These are phyloP conservation scores for Populus hybrid DNA, from an alignment of 441 rosid species.

Conservation along the genomic window DNA sequence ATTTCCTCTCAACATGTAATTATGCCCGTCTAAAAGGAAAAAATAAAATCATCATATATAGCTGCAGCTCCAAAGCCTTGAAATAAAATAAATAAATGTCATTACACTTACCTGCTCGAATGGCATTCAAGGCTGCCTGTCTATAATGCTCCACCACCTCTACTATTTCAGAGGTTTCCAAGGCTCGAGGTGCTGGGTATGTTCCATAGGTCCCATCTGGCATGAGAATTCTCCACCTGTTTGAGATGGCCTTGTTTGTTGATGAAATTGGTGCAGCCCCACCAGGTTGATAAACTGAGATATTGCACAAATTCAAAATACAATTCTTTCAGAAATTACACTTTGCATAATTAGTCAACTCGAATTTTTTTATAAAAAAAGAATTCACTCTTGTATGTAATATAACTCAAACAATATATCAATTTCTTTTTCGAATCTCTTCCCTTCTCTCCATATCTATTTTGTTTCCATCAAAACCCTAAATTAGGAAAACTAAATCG, in stretches of 20 bases:
- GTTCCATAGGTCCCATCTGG: conserved; percentile 54
- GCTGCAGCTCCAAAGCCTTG: neutral
- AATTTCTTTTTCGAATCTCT: no score
- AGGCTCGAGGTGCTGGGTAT: conserved; percentile 48
- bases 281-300: conserved; percentile 67
- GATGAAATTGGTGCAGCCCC: conserved; percentile 78
- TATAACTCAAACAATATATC: no score
- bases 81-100: neutral
- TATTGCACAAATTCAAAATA: conserved; percentile 8
- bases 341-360: no score
- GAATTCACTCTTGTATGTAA: no score
- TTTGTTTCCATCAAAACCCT: no score
- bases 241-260: conserved; percentile 51
- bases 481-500: no score
- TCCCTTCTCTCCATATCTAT: no score
- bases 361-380: no score
- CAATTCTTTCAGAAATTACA: neutral
- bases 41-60: neutral
- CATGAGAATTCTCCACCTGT: conserved; percentile 63
- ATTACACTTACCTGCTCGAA: conserved; percentile 53
- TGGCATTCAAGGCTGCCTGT: conserved; percentile 59
- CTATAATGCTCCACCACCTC: conserved; percentile 51
- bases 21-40: neutral
- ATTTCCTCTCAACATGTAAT: neutral
- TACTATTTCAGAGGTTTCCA: conserved; percentile 47